These are phyloP conservation scores for Suhomyces panamericanus DNA, from an alignment of 1,139 yeast species.

Conservation along the genomic window DNA sequence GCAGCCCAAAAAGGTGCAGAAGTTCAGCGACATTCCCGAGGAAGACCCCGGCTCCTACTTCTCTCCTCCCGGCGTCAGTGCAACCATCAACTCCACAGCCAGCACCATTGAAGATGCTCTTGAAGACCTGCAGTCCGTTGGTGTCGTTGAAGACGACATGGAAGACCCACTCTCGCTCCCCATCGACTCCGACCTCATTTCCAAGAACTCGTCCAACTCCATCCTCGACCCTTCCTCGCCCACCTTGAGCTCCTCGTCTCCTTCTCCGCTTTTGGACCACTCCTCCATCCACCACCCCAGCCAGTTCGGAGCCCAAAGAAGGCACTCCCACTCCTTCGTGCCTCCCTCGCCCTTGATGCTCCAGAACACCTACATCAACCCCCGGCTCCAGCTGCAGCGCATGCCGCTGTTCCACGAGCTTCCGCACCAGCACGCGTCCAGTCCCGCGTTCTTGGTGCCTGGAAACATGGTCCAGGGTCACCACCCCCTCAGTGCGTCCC, in stretches of 20 bases:
- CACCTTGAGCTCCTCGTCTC: conserved; percentile 8
- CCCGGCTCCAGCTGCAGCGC: conserved; percentile 2
- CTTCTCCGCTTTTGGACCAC: conserved; percentile 7
- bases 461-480: conserved; percentile 3
- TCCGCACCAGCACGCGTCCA: conserved; percentile 1
- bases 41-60: neutral
- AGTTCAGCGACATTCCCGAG: conserved; percentile 8
- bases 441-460: conserved; percentile 6
- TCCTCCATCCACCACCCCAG: conserved; percentile 1
- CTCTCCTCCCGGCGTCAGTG: neutral
- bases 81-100: neutral
- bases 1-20: conserved; percentile 1
- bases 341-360: conserved; percentile 9
- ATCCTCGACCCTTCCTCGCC: conserved; percentile 11
- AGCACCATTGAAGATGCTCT: too few species aligned
- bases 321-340: conserved; percentile 6
- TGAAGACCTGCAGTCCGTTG: neutral
- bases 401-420: conserved; percentile 5
- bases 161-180: conserved; percentile 8
- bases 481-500: neutral
- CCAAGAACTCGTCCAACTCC: conserved; percentile 4
- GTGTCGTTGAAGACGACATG: neutral
- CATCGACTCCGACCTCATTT: conserved; percentile 3
- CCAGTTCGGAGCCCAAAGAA: conserved; percentile 5
- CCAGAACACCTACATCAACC: conserved; percentile 6